Evolutionary conservation across 192 early-diverging fungal species (phyloP).

Genomic region (Umbelopsis sp.): DNA sequence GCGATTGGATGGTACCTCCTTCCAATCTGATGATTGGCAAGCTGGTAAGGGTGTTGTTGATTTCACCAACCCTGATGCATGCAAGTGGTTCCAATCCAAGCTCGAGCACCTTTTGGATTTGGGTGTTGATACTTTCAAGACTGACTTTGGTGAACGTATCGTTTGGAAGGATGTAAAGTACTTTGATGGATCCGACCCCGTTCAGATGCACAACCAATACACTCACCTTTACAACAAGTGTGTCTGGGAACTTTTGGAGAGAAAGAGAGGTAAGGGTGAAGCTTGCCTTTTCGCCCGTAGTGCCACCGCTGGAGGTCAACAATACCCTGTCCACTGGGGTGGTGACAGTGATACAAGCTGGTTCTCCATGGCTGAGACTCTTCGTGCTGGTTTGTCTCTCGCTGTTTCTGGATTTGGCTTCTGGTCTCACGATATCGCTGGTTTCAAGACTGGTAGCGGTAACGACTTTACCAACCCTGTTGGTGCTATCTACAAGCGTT

Average conservation of each 20-base stretch:
- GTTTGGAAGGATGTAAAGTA: conserved; percentile 15
- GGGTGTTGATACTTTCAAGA: conserved; percentile 26
- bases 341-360: conserved; percentile 19
- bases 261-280: conserved; percentile 3
- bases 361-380: conserved; percentile 11
- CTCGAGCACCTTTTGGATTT: conserved; percentile 19
- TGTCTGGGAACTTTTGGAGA: conserved; percentile 5
- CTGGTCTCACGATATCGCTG: conserved; percentile 20
- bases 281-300: conserved; percentile 22
- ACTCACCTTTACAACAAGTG: conserved; percentile 20
- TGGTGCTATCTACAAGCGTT: conserved; percentile 14
- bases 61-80: conserved; percentile 25
- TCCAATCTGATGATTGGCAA: conserved; percentile 23
- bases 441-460: conserved; percentile 13
- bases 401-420: conserved; percentile 17
- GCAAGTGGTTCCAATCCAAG: conserved; percentile 20
- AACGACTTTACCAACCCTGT: conserved; percentile 16
- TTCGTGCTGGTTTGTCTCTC: conserved; percentile 16
- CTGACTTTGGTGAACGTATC: conserved; percentile 27
- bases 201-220: conserved; percentile 23
- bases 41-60: conserved; percentile 21
- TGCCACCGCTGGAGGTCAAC: conserved; percentile 20
- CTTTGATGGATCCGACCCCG: conserved; percentile 17
- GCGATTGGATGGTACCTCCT: conserved; percentile 13
- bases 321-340: conserved; percentile 27